Evolutionary conservation across 208 protist species (phyloP), one percentile per base, ranked within the genome.

Genomic region (Naegleria fowleri): DNA sequence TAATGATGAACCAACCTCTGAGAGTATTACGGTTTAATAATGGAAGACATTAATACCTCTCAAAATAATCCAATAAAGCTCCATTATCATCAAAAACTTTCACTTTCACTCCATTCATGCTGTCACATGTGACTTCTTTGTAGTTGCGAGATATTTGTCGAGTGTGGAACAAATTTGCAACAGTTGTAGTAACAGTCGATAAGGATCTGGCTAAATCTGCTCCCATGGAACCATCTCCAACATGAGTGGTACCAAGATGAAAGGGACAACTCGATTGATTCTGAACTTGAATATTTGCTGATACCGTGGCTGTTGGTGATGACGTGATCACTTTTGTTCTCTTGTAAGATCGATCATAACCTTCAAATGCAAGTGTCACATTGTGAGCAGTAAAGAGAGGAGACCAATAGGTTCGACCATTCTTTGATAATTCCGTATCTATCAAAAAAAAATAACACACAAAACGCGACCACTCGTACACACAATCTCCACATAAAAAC

Each of bases 171-270:
- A 75, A 75, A 75, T 16, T 4, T n/a, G 58, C 58, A 75, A 29
- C 19, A 75, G 13, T 22, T n/a, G 58, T n/a, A 3, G 58, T n/a
- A 48, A 48, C 43, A 7, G 5, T 48, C 4, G 58, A 75, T n/a
- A 75, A 4, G 1, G 58, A 75, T n/a, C 19, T 29, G 4, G 58
- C 19, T n/a, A 75, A 29, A n/a, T 75, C 58, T n/a, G 58, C 85
- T 58, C 85, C 85, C 4, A 88, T 39, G 39, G 85, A 25, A 39
- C 85, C 85, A 59, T 88, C 85, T 59, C 85, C 85, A 88, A 88
- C 85, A 38, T 59, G 55, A 7, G 58, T 75, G 13, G 25, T 29
- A n/a, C 58, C 58, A 22, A 29, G 2, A 75, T 3, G 4, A 16
- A 59, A 40, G 38, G 85, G 9, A n/a, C 85, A 22, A 38, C 5